These are phyloP conservation scores for Colletotrichum musicola DNA, from an alignment of 2,329 filamentous ascomycete genomes.

Conservation along the genomic window DNA sequence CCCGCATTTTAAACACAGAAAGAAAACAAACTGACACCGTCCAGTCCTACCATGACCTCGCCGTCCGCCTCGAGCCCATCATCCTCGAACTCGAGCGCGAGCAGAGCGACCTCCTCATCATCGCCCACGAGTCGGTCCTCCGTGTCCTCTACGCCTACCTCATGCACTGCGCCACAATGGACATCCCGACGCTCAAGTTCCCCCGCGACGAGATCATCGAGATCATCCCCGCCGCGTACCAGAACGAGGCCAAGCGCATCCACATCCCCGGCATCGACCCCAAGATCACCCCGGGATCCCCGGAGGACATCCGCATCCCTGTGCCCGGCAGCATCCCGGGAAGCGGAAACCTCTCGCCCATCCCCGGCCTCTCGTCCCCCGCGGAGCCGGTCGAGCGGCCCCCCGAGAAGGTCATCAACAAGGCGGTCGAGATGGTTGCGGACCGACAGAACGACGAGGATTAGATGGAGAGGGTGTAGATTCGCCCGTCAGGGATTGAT, in stretches of 20 bases:
- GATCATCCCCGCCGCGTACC: conserved; percentile 97
- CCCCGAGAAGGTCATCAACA: conserved; percentile 64
- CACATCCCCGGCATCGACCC: conserved; percentile 79
- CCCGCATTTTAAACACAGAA: not conserved
- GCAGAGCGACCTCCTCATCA: conserved; percentile 97
- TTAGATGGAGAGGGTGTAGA: conserved; percentile 43
- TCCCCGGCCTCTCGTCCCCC: conserved; percentile 62
- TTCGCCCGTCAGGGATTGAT: too few relatives aligned
- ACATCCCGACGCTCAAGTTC: conserved; percentile 93
- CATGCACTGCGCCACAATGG: conserved; percentile 97
- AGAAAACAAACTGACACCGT: not conserved
- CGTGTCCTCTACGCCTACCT: conserved; percentile 97
- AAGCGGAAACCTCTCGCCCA: conserved; percentile 58
- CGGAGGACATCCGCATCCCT: conserved; percentile 84
- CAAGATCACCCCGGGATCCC: conserved; percentile 79
- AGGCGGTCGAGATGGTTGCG: conserved; percentile 62
- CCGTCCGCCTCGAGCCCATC: conserved; percentile 97
- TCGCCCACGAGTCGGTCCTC: conserved; percentile 97
- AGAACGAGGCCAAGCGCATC: conserved; percentile 94
- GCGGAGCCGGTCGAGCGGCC: conserved; percentile 58
- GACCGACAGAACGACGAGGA: conserved; percentile 68
- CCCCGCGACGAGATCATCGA: conserved; percentile 98
- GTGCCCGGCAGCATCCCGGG: conserved; percentile 65
- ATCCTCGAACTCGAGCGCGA: conserved; percentile 97
- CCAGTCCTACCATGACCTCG: conserved; percentile 96